Percentiles rank a stretch among this genome's conserved stretches.
Evolutionary conservation across 2,329 filamentous ascomycete species (phyloP).

Genomic region (Fusarium cyanostomum): DNA sequence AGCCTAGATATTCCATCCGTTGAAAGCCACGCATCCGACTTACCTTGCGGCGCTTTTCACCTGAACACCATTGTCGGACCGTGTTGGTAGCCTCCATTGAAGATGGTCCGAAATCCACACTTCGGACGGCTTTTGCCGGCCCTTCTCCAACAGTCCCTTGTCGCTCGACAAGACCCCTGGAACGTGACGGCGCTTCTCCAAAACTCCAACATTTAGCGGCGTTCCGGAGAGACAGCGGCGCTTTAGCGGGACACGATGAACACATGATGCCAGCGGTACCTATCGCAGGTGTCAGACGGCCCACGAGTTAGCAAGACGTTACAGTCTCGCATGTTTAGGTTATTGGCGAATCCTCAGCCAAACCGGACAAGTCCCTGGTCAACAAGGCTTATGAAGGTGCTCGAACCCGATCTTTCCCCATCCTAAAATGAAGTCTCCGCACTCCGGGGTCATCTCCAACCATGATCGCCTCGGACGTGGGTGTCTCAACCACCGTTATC

Average conservation of each 20-base stretch:
- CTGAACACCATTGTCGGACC: background rate
- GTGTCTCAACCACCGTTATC: constrained; percentile 14
- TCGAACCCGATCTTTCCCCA: background rate
- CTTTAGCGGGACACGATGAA: background rate
- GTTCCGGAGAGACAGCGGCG: background rate
- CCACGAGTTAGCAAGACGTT: background rate
- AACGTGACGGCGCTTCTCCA: background rate
- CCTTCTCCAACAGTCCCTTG: background rate
- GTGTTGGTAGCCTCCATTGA: background rate
- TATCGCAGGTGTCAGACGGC: too few species aligned
- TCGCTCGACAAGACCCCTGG: background rate
- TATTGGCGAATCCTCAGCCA: constrained; percentile 1
- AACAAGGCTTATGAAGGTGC: background rate
- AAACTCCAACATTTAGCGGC: constrained; percentile 1
- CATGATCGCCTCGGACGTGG: background rate
- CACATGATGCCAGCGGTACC: too few species aligned
- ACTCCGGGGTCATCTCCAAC: background rate
- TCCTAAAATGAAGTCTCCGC: constrained; percentile 7
- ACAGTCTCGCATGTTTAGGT: background rate
- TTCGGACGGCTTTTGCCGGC: background rate
- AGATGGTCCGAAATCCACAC: background rate
- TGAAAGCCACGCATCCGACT: constrained; percentile 12
- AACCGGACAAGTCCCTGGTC: background rate
- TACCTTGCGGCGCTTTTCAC: background rate
- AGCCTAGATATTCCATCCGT: constrained; percentile 16